Evolutionary conservation across 345 rosid genomes (phyloP).

Genomic region (Euphorbia peplus): DNA sequence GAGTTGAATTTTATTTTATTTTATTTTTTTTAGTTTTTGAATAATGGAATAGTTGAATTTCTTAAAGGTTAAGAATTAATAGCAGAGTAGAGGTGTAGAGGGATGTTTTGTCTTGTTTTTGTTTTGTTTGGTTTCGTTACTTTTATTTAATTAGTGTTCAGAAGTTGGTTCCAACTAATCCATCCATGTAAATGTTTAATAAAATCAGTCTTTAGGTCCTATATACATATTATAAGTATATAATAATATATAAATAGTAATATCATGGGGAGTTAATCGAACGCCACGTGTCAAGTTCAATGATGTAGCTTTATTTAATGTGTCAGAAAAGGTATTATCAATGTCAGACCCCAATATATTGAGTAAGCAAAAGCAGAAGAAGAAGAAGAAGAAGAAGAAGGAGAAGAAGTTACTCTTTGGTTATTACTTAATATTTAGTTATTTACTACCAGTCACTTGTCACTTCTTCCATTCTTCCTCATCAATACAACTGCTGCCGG

Average conservation of each 20-base stretch:
- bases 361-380: background rate
- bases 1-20: too few species aligned
- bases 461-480: background rate
- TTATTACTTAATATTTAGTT: too few species aligned
- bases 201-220: background rate
- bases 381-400: too few species aligned
- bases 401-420: background rate
- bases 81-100: too few species aligned
- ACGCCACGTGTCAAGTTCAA: constrained; percentile 29
- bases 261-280: background rate
- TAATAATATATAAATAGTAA: background rate
- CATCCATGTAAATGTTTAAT: background rate
- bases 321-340: constrained; percentile 15
- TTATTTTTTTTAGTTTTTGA: too few species aligned
- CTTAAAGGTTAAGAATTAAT: background rate
- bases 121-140: background rate
- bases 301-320: constrained; percentile 15
- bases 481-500: background rate
- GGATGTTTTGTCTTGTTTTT: background rate
- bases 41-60: too few species aligned
- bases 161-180: background rate
- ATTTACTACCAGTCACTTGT: background rate
- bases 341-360: constrained; percentile 11
- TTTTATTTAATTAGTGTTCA: background rate
- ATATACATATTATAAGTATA: too few species aligned